A percentile compares a stretch with the other conserved stretches of the same genome.
phyloP scores from a whole-genome alignment of 495 filamentous ascomycete species.

The Podospora pseudopauciseta region DNA sequence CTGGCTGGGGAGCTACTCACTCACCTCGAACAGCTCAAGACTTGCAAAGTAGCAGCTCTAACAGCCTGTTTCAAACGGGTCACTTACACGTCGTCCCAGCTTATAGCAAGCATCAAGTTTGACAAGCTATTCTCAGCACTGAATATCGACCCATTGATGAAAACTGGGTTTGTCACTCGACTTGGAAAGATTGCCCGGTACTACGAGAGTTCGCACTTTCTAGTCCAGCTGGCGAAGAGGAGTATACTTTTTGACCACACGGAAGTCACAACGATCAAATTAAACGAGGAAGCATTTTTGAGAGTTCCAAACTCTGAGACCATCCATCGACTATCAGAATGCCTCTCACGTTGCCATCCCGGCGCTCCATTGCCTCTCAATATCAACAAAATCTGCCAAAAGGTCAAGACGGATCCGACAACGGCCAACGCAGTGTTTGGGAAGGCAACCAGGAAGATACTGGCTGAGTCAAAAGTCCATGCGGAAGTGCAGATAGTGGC shows the following conservation, averaged over 20 bases:
- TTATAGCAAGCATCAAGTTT: constrained; percentile 6
- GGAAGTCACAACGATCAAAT: constrained; percentile 26
- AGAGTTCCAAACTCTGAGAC: constrained; percentile 5
- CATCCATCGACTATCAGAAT: background rate
- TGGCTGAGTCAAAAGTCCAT: constrained; percentile 41
- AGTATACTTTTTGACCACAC: constrained; percentile 24
- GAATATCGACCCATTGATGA: constrained; percentile 14
- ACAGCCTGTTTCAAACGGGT: constrained; percentile 2
- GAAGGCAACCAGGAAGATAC: constrained; percentile 10
- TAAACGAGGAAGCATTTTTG: constrained; percentile 25
- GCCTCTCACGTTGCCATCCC: background rate
- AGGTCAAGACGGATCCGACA: background rate
- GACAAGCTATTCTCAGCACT: constrained; percentile 16
- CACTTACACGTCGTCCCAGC: constrained; percentile 4
- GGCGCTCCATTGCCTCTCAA: background rate
- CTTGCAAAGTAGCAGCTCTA: background rate
- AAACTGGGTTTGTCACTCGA: constrained; percentile 26
- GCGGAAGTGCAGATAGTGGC: constrained; percentile 50
- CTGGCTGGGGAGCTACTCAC: background rate
- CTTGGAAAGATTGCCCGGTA: constrained; percentile 38
- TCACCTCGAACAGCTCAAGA: background rate
- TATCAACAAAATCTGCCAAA: background rate
- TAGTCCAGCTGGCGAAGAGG: constrained; percentile 32
- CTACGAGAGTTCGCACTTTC: constrained; percentile 30
- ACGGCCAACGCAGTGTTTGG: background rate